Percentiles rank a stretch among this genome's conserved stretches.
These are phyloP conservation scores for Stephania cephalantha DNA, from an alignment of 164 flowering plant species.

Conservation along the genomic window DNA sequence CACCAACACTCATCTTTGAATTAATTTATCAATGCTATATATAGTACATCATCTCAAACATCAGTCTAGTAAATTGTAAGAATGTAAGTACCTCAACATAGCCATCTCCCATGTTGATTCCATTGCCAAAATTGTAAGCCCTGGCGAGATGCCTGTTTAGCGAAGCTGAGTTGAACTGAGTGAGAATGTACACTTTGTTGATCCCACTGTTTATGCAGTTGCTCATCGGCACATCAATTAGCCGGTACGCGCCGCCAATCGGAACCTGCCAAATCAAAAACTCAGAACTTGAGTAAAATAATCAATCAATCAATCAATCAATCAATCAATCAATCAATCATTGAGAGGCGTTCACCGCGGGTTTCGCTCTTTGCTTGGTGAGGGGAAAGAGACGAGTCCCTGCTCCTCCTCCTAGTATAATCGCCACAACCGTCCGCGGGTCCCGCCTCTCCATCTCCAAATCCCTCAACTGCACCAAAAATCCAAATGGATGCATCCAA, in stretches of 20 bases:
- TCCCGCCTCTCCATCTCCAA: constrained; percentile 54
- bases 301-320: background rate
- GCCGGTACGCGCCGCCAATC: constrained; percentile 88
- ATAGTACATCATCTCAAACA: background rate
- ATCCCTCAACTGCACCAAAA: constrained; percentile 49
- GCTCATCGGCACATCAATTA: constrained; percentile 98
- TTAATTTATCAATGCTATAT: background rate
- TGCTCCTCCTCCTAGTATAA: constrained; percentile 93
- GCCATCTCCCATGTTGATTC: constrained; percentile 81
- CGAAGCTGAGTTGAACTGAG: constrained; percentile 93
- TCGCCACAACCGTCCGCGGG: constrained; percentile 63
- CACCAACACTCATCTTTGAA: too few relatives aligned
- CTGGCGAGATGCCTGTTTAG: constrained; percentile 84
- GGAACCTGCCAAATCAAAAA: constrained; percentile 52
- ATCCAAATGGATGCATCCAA: background rate
- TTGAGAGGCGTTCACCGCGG: constrained; percentile 50
- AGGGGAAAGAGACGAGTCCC: constrained; percentile 97
- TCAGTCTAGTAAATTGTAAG: background rate
- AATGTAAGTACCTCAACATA: constrained; percentile 59
- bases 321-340: background rate
- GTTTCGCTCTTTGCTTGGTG: constrained; percentile 86
- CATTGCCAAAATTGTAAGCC: constrained; percentile 73
- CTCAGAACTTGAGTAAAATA: background rate
- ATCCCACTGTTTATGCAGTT: constrained; percentile 97
- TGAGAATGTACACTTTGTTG: constrained; percentile 87